These are phyloP conservation scores for Dactylellina cionopaga DNA, from an alignment of 2,329 filamentous ascomycete genomes.

Conservation along the genomic window DNA sequence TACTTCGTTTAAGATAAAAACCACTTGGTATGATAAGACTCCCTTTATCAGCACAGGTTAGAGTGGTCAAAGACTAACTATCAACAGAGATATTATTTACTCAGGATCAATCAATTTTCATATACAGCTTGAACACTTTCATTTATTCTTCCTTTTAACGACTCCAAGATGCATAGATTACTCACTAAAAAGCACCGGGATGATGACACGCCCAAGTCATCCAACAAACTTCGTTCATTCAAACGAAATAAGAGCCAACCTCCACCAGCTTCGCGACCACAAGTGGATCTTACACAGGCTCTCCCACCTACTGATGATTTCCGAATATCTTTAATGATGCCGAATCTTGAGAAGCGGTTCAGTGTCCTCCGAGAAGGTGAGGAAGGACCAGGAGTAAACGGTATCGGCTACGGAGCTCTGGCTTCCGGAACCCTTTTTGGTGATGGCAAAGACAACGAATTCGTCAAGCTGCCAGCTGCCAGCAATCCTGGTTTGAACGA, in stretches of 20 bases:
- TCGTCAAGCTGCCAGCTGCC: slow-evolving; percentile 19
- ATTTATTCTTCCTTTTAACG: background rate
- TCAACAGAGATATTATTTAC: slow-evolving; percentile 14
- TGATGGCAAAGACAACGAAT: slow-evolving; percentile 89
- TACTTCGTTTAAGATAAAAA: slow-evolving; percentile 38
- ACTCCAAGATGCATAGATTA: slow-evolving; percentile 39
- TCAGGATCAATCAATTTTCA: slow-evolving; percentile 1
- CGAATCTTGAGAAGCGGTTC: slow-evolving; percentile 90
- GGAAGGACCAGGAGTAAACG: slow-evolving; percentile 29
- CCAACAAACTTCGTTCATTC: slow-evolving; percentile 57
- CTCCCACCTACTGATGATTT: slow-evolving; percentile 89
- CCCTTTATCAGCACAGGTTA: background rate
- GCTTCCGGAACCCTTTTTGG: slow-evolving; percentile 69
- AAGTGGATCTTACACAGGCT: slow-evolving; percentile 77
- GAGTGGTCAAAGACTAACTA: background rate
- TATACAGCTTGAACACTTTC: background rate
- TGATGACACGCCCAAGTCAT: slow-evolving; percentile 39
- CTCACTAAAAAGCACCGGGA: slow-evolving; percentile 50
- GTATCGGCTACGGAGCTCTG: slow-evolving; percentile 42
- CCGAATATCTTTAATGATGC: slow-evolving; percentile 94
- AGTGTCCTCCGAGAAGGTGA: slow-evolving; percentile 64
- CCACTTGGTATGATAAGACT: slow-evolving; percentile 25
- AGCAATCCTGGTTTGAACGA: slow-evolving; percentile 63
- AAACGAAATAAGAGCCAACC: slow-evolving; percentile 67
- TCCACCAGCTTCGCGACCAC: slow-evolving; percentile 68